Conservation (phyloP, 2,329 filamentous ascomycete genomes). For the Pyrenophora graminea region DNA sequence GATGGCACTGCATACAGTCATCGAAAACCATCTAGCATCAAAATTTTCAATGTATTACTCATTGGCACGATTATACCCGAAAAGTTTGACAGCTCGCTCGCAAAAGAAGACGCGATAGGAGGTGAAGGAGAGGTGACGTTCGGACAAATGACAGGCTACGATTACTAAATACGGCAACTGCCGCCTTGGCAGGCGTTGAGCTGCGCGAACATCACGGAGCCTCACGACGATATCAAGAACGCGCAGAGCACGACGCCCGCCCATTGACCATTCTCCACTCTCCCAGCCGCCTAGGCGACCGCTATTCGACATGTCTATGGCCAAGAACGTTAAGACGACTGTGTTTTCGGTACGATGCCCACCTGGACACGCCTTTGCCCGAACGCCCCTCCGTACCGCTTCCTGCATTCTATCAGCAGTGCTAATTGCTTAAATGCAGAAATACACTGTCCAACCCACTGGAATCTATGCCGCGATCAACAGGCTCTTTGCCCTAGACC, state of each 20-base stretch:
- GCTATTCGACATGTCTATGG: slow-evolving; percentile 32
- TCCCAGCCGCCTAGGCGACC: slow-evolving; percentile 15
- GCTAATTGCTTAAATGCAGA: slow-evolving; percentile 59
- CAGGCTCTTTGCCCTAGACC: slow-evolving; percentile 76
- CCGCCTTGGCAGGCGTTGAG: slow-evolving; percentile 33
- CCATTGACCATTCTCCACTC: slow-evolving; percentile 34
- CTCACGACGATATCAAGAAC: slow-evolving; percentile 23
- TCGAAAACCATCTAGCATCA: too few species aligned
- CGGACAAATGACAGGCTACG: slow-evolving; percentile 19
- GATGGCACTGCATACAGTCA: neutral
- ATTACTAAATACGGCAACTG: slow-evolving; percentile 23
- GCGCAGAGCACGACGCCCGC: slow-evolving; percentile 20
- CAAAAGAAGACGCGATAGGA: too few species aligned
- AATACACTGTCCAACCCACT: slow-evolving; percentile 90
- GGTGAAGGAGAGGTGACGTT: too few species aligned
- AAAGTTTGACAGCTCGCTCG: too few species aligned
- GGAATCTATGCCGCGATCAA: slow-evolving; percentile 88
- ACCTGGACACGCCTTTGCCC: slow-evolving; percentile 1
- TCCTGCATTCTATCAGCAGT: neutral
- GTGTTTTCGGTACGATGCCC: slow-evolving; percentile 35
- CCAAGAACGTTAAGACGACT: slow-evolving; percentile 37
- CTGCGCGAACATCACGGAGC: slow-evolving; percentile 33
- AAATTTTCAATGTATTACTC: too few species aligned
- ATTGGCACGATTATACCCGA: too few species aligned
- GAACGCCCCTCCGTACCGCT: slow-evolving; percentile 13